These are phyloP conservation scores for Castanea sativa DNA, from an alignment of 306 rosid genomes.

Conservation along the genomic window DNA sequence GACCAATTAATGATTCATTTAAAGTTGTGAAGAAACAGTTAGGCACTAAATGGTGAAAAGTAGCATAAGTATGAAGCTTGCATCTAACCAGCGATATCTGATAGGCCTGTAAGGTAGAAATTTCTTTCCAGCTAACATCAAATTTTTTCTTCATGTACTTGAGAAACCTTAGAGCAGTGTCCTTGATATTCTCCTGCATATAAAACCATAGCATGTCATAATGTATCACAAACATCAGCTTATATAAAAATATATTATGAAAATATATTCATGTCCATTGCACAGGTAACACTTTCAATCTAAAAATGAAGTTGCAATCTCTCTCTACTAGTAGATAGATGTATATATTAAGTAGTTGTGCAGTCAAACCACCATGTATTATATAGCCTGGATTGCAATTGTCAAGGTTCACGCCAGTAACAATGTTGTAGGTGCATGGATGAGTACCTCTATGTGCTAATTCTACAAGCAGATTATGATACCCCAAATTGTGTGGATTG, in stretches of 20 bases:
- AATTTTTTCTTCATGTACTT: constrained; percentile 49
- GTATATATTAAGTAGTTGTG: background rate
- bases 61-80: background rate
- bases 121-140: constrained; percentile 33
- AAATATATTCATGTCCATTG: background rate
- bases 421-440: no score
- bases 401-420: background rate
- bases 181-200: constrained; percentile 53
- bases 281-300: background rate
- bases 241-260: background rate
- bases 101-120: constrained; percentile 55
- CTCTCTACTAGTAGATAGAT: background rate
- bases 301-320: background rate
- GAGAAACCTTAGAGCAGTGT: constrained; percentile 37
- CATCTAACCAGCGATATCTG: constrained; percentile 69
- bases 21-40: constrained; percentile 5
- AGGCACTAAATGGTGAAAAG: background rate
- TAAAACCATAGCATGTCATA: constrained; percentile 1
- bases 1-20: constrained; percentile 2
- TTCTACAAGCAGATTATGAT: no score
- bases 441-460: no score
- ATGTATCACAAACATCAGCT: background rate
- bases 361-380: background rate
- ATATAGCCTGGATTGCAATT: background rate
- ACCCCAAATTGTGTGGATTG: no score